phyloP scores from a whole-genome alignment of 2,329 filamentous ascomycete genomes.

The Aspergillus glaucus region DNA sequence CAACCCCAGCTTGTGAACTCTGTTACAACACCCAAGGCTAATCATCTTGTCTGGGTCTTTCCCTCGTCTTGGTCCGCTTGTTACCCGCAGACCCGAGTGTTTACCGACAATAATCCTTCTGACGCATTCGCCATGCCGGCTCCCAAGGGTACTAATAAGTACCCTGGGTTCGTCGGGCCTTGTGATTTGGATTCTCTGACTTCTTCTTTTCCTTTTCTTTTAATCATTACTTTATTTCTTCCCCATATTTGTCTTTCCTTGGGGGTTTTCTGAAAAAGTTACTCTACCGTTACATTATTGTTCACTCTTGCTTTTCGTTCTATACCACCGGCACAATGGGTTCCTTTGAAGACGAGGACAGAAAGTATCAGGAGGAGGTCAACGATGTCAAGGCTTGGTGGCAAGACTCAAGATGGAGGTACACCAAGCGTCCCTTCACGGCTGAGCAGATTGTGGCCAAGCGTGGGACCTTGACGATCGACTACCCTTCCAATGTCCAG shows the following conservation, averaged over 20 bases:
- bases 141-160: slow-evolving; percentile 23
- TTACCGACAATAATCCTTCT: slow-evolving; percentile 28
- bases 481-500: slow-evolving; percentile 83
- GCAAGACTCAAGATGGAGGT: slow-evolving; percentile 82
- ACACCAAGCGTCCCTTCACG: slow-evolving; percentile 87
- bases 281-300: slow-evolving; percentile 1
- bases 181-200: slow-evolving; percentile 16
- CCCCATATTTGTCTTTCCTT: slow-evolving; percentile 4
- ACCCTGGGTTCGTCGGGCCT: slow-evolving; percentile 23
- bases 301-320: slow-evolving; percentile 1
- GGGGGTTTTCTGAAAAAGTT: slow-evolving; percentile 3
- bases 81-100: slow-evolving; percentile 35
- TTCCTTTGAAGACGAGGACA: slow-evolving; percentile 59
- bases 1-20: slow-evolving; percentile 24
- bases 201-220: slow-evolving; percentile 3
- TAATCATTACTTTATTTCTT: slow-evolving; percentile 5
- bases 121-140: slow-evolving; percentile 24
- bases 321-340: slow-evolving; percentile 27
- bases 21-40: slow-evolving; percentile 4
- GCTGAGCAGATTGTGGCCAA: slow-evolving; percentile 97
- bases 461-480: slow-evolving; percentile 80
- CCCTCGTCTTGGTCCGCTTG: slow-evolving; percentile 9
- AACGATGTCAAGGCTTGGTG: slow-evolving; percentile 90
- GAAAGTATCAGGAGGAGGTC: slow-evolving; percentile 74
- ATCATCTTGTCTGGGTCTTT: background rate